These are phyloP conservation scores for Salvia hispanica DNA, from an alignment of 257 asterid genomes.

Conservation along the genomic window DNA sequence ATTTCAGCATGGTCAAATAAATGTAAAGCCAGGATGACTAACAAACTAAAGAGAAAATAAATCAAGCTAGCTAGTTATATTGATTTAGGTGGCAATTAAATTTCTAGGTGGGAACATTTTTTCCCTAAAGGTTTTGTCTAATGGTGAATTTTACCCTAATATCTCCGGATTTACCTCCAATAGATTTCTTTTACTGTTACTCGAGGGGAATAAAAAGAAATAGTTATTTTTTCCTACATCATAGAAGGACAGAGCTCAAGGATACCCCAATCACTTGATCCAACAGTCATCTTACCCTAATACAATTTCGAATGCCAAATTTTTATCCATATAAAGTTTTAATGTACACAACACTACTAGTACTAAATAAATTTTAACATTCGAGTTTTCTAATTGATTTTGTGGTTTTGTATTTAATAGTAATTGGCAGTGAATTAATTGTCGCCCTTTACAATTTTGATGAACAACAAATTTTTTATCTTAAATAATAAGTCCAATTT, in stretches of 20 bases:
- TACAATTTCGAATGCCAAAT: neutral
- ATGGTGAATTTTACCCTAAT: neutral
- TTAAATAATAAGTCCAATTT: neutral
- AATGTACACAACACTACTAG: neutral
- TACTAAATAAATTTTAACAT: no score
- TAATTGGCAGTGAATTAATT: neutral
- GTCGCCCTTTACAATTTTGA: neutral
- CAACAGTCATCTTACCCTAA: neutral
- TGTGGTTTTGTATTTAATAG: neutral
- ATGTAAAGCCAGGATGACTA: constrained; percentile 2
- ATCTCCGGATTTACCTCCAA: neutral
- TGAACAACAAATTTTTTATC: neutral
- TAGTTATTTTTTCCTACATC: neutral
- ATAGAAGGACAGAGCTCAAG: neutral
- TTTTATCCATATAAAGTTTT: neutral
- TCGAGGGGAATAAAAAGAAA: neutral
- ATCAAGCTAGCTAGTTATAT: neutral
- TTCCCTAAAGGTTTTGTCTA: neutral
- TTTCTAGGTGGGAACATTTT: neutral
- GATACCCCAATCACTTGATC: neutral
- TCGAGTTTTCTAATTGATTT: neutral
- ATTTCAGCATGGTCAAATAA: constrained; percentile 6
- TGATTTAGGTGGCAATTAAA: neutral
- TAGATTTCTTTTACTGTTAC: neutral
- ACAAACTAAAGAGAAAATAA: neutral